phyloP scores from a whole-genome alignment of 352 stramenopile genomes.

The Peronospora belbahrii region DNA sequence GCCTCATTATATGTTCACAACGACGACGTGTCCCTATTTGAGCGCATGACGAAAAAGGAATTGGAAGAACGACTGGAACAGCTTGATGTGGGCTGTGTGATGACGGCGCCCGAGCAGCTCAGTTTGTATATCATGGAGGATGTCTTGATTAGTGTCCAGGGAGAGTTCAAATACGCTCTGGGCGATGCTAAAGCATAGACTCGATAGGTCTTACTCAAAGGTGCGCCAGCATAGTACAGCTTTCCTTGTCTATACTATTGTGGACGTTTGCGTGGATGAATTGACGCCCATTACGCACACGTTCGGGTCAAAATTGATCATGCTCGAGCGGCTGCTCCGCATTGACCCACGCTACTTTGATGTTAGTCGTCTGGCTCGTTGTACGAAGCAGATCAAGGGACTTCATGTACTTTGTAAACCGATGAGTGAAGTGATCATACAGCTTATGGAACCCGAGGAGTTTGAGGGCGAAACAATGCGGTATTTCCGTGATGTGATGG shows the following conservation, averaged over 20 bases:
- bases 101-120: constrained; percentile 67
- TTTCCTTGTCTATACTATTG: constrained; percentile 72
- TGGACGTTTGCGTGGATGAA: constrained; percentile 78
- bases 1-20: constrained; percentile 52
- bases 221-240: constrained; percentile 62
- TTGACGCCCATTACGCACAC: constrained; percentile 68
- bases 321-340: constrained; percentile 53
- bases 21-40: constrained; percentile 42
- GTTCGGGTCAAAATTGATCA: constrained; percentile 59
- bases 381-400: constrained; percentile 60
- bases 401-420: constrained; percentile 75
- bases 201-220: constrained; percentile 78
- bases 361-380: constrained; percentile 37
- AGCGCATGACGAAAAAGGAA: constrained; percentile 59
- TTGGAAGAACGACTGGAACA: constrained; percentile 49
- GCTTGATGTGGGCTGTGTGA: constrained; percentile 50
- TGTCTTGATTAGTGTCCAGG: constrained; percentile 70
- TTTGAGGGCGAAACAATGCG: constrained; percentile 60
- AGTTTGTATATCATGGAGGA: constrained; percentile 70
- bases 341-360: constrained; percentile 60
- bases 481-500: constrained; percentile 81
- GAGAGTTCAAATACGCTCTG: constrained; percentile 40
- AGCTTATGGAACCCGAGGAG: constrained; percentile 62
- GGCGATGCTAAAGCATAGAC: constrained; percentile 43
- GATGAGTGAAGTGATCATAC: constrained; percentile 53